Evolutionary conservation across 108 stramenopile genomes (phyloP).

Genomic region (Skeletonema grethae): DNA sequence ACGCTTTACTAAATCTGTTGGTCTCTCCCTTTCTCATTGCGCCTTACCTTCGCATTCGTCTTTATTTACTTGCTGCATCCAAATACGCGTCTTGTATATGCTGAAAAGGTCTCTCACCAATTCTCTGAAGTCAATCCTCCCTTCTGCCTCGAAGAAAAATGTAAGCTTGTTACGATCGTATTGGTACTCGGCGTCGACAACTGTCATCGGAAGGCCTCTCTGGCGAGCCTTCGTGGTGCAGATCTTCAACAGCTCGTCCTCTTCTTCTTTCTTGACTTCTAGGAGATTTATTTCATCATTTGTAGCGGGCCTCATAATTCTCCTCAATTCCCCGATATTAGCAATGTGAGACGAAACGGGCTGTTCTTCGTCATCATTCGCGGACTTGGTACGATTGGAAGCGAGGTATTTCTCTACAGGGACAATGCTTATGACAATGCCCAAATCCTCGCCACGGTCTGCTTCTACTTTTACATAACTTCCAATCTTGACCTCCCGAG

Average conservation of each 20-base stretch:
- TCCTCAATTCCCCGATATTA: conserved; percentile 68
- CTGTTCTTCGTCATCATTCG: conserved; percentile 32
- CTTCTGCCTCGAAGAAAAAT: conserved; percentile 96
- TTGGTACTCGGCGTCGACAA: conserved; percentile 97
- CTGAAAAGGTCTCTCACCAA: conserved; percentile 97
- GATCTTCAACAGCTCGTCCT: conserved; percentile 91
- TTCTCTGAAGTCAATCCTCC: conserved; percentile 96
- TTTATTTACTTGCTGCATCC: conserved; percentile 97
- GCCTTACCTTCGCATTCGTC: conserved; percentile 23
- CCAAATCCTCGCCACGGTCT: conserved; percentile 96
- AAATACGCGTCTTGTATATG: conserved; percentile 97
- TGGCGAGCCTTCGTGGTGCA: conserved; percentile 91
- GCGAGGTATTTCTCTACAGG: conserved; percentile 71
- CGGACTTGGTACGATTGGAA: conserved; percentile 31
- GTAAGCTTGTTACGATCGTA: conserved; percentile 97
- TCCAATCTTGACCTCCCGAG: conserved; percentile 83
- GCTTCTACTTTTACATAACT: conserved; percentile 98
- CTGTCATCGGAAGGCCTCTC: conserved; percentile 89
- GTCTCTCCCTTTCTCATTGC: not conserved
- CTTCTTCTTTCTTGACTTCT: conserved; percentile 85
- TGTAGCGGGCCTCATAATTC: conserved; percentile 84
- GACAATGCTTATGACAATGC: conserved; percentile 81
- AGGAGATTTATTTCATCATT: conserved; percentile 88
- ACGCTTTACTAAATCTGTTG: not conserved
- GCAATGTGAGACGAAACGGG: conserved; percentile 21